These are phyloP conservation scores for Terfezia claveryi DNA, from an alignment of 495 filamentous ascomycete species.

Conservation along the genomic window DNA sequence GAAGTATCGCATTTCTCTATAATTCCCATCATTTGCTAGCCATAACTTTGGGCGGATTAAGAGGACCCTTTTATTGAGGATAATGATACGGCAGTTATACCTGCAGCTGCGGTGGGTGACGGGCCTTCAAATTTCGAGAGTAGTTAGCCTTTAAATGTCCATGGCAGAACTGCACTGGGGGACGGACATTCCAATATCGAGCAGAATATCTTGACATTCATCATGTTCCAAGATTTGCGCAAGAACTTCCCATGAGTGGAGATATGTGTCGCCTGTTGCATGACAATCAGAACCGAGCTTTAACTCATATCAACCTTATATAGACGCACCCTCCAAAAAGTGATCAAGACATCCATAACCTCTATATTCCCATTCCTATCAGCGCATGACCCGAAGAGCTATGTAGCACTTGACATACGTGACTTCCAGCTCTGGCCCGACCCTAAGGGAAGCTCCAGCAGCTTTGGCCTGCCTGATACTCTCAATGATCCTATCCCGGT, in stretches of 20 bases:
- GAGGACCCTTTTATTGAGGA: slow-evolving; percentile 42
- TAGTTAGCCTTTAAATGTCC: neutral
- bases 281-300: neutral
- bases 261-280: slow-evolving; percentile 26
- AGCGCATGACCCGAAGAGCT: neutral
- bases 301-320: neutral
- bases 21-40: slow-evolving; percentile 62
- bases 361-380: slow-evolving; percentile 19
- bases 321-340: slow-evolving; percentile 32
- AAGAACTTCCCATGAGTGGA: slow-evolving; percentile 56
- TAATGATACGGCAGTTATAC: slow-evolving; percentile 57
- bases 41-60: slow-evolving; percentile 67
- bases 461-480: slow-evolving; percentile 50
- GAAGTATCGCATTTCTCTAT: slow-evolving; percentile 50
- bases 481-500: slow-evolving; percentile 51
- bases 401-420: slow-evolving; percentile 15
- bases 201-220: slow-evolving; percentile 49
- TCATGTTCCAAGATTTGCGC: slow-evolving; percentile 38
- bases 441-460: slow-evolving; percentile 44
- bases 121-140: slow-evolving; percentile 7
- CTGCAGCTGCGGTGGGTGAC: slow-evolving; percentile 42
- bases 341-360: slow-evolving; percentile 59
- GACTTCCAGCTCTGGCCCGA: slow-evolving; percentile 56
- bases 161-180: neutral
- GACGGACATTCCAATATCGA: slow-evolving; percentile 51